Conservation (phyloP, 768 basidiomycete species). For the Boletus insuetus region DNA sequence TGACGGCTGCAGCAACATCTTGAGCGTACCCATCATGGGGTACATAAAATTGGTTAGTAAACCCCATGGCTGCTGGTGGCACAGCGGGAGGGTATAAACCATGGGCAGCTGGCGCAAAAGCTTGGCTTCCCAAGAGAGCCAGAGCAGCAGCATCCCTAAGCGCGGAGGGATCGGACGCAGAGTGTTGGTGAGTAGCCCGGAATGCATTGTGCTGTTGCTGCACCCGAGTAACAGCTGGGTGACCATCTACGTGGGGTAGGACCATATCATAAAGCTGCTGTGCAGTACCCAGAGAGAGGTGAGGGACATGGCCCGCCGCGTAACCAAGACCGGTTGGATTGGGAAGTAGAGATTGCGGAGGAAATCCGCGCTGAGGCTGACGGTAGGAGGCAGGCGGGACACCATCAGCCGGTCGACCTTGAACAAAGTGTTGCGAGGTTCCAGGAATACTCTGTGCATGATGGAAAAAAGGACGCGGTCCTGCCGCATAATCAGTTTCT, state of each 20-base stretch:
- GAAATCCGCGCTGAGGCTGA: slow-evolving; percentile 55
- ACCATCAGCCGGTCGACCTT: slow-evolving; percentile 50
- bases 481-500: slow-evolving; percentile 54
- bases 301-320: slow-evolving; percentile 53
- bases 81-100: slow-evolving; percentile 50
- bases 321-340: slow-evolving; percentile 56
- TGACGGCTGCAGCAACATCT: slow-evolving; percentile 58
- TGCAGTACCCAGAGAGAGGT: slow-evolving; percentile 68
- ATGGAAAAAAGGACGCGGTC: slow-evolving; percentile 55
- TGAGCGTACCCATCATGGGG: slow-evolving; percentile 55
- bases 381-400: slow-evolving; percentile 54
- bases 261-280: slow-evolving; percentile 85
- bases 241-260: slow-evolving; percentile 48
- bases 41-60: slow-evolving; percentile 68
- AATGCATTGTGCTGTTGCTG: slow-evolving; percentile 78
- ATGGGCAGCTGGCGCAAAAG: slow-evolving; percentile 47
- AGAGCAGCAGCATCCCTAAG: slow-evolving; percentile 70
- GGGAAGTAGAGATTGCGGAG: slow-evolving; percentile 53
- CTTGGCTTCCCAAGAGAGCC: slow-evolving; percentile 56
- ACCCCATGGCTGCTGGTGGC: slow-evolving; percentile 47
- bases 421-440: slow-evolving; percentile 45
- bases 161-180: slow-evolving; percentile 76
- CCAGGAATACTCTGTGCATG: slow-evolving; percentile 40
- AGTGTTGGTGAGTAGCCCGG: slow-evolving; percentile 76
- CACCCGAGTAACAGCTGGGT: slow-evolving; percentile 68